These are phyloP conservation scores for Populus simonii DNA, from an alignment of 345 rosid species.

Conservation along the genomic window DNA sequence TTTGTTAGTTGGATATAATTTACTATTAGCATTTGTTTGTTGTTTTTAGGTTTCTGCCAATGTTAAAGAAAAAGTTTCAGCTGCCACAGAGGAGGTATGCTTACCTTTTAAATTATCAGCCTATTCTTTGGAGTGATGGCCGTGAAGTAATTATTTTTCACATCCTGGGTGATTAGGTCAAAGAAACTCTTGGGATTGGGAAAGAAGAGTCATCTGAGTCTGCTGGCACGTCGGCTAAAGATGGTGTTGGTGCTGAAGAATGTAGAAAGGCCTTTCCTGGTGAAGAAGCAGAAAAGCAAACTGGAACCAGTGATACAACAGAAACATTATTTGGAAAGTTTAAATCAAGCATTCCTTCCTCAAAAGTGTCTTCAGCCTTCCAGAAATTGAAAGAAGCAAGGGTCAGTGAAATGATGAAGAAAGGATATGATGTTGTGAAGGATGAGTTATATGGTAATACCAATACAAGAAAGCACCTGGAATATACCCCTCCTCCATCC, in stretches of 20 bases:
- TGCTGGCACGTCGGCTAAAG: conserved; percentile 39
- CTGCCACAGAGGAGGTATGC: conserved; percentile 85
- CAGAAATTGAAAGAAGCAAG: conserved; percentile 65
- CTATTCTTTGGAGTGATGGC: background rate
- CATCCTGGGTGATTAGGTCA: conserved; percentile 52
- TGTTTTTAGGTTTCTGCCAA: conserved; percentile 68
- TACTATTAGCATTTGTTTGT: background rate
- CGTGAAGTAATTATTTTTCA: background rate
- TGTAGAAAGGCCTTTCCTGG: conserved; percentile 43
- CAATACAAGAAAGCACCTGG: conserved; percentile 75
- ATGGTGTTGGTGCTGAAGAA: conserved; percentile 30
- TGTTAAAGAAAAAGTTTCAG: conserved; percentile 70
- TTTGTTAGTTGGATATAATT: background rate
- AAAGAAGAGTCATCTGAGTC: conserved; percentile 49
- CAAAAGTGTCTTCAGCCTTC: conserved; percentile 57
- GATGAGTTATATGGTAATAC: conserved; percentile 74
- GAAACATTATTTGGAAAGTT: conserved; percentile 65
- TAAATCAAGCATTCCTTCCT: conserved; percentile 61
- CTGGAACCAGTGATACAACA: conserved; percentile 42
- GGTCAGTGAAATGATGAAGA: conserved; percentile 72
- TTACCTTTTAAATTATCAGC: conserved; percentile 11
- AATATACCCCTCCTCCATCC: conserved; percentile 60
- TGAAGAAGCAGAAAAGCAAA: conserved; percentile 44
- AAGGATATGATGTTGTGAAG: conserved; percentile 81
- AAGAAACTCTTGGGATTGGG: conserved; percentile 58